Percentiles rank a stretch among this genome's conserved stretches.
These are phyloP conservation scores for Pisolithus albus DNA, from an alignment of 768 basidiomycete species.

Conservation along the genomic window DNA sequence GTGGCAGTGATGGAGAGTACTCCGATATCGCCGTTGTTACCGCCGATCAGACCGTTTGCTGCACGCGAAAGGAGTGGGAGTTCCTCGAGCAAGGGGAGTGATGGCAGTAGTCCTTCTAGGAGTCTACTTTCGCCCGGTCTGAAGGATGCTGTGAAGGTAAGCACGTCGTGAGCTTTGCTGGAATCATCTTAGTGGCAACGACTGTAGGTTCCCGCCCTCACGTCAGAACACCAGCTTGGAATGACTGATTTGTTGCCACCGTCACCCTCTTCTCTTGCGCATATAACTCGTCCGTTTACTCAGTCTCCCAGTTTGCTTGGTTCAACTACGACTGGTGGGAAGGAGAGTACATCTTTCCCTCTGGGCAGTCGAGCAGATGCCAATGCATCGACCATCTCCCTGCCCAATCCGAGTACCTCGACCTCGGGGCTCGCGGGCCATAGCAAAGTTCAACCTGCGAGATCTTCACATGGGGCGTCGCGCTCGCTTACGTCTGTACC, in stretches of 20 bases:
- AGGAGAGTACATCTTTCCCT: slow-evolving; percentile 16
- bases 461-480: slow-evolving; percentile 25
- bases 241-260: slow-evolving; percentile 68
- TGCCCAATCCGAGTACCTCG: slow-evolving; percentile 32
- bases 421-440: slow-evolving; percentile 19
- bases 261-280: slow-evolving; percentile 49
- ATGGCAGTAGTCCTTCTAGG: slow-evolving; percentile 22
- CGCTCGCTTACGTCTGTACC: slow-evolving; percentile 31
- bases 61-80: slow-evolving; percentile 44
- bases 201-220: slow-evolving; percentile 54
- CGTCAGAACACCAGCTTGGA: slow-evolving; percentile 64
- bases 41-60: slow-evolving; percentile 43
- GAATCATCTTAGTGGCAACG: neutral
- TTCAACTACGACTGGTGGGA: slow-evolving; percentile 18
- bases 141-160: slow-evolving; percentile 69
- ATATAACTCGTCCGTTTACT: slow-evolving; percentile 31
- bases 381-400: slow-evolving; percentile 34
- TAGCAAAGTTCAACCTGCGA: slow-evolving; percentile 16
- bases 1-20: slow-evolving; percentile 49
- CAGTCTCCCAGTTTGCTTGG: slow-evolving; percentile 35
- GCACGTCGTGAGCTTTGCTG: neutral
- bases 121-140: slow-evolving; percentile 47
- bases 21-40: slow-evolving; percentile 30
- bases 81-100: slow-evolving; percentile 35
- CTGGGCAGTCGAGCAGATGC: slow-evolving; percentile 24